phyloP scores from a whole-genome alignment of 768 basidiomycete species.

The Termitomyces sp. region DNA sequence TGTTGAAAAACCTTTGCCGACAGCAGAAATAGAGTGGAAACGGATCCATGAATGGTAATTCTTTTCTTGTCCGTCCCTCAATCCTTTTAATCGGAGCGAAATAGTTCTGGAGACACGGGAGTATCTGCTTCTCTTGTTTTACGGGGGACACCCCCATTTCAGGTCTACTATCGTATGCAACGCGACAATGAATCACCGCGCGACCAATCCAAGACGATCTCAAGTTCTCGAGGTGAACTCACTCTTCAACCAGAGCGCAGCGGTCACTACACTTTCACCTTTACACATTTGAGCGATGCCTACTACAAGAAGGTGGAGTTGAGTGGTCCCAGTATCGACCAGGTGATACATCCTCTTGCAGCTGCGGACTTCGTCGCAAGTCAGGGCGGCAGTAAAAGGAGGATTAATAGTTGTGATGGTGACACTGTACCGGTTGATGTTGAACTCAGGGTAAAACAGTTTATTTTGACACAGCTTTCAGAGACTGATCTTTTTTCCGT shows the following conservation, averaged over 20 bases:
- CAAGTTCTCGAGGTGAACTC: constrained; percentile 72
- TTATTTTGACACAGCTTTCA: not conserved
- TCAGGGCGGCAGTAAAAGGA: constrained; percentile 39
- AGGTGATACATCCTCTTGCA: constrained; percentile 87
- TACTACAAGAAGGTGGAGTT: constrained; percentile 78
- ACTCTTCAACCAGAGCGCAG: constrained; percentile 84
- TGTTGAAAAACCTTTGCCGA: constrained; percentile 68
- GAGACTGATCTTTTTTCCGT: not conserved
- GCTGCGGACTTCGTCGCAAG: constrained; percentile 63
- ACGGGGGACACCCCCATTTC: constrained; percentile 87
- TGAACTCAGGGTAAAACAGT: constrained; percentile 65
- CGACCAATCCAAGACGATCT: constrained; percentile 55
- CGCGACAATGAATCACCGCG: constrained; percentile 61
- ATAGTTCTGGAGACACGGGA: constrained; percentile 86
- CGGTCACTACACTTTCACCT: constrained; percentile 84
- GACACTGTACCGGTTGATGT: constrained; percentile 71
- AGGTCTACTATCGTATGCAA: constrained; percentile 71
- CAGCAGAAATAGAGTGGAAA: constrained; percentile 84
- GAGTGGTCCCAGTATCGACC: constrained; percentile 73
- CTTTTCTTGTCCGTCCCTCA: not conserved
- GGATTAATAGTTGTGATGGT: constrained; percentile 76
- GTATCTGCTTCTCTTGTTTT: constrained; percentile 83
- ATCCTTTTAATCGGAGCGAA: not conserved
- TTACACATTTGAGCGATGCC: constrained; percentile 73
- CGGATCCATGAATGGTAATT: constrained; percentile 85